Percentiles rank a stretch among this genome's conserved stretches.
phyloP scores from a whole-genome alignment of 805 yeast genomes.

The Saturnispora galanensis region DNA sequence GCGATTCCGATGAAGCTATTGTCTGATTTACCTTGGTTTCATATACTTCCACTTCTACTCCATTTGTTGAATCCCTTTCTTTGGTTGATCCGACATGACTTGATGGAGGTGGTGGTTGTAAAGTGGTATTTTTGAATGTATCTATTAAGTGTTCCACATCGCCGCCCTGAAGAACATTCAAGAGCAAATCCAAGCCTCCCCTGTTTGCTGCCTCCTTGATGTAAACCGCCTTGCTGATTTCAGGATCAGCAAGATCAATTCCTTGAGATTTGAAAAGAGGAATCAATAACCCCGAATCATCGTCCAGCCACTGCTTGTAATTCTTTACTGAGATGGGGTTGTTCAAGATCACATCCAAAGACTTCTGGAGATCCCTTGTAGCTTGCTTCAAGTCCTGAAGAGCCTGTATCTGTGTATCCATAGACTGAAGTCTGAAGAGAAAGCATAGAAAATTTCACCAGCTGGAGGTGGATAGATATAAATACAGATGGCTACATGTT shows the following conservation, averaged over 20 bases:
- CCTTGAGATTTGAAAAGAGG: conserved; percentile 22
- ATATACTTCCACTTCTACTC: conserved; percentile 6
- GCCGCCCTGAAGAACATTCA: conserved; percentile 37
- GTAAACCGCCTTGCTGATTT: conserved; percentile 48
- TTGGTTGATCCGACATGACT: no score
- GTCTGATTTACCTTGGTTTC: background rate
- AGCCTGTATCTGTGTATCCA: background rate
- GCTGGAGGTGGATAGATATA: no score
- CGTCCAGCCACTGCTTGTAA: conserved; percentile 11
- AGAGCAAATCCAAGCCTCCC: conserved; percentile 41
- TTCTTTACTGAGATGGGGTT: conserved; percentile 10
- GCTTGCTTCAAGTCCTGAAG: conserved; percentile 9
- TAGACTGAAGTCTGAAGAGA: background rate
- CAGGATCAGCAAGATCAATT: conserved; percentile 35
- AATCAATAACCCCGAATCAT: conserved; percentile 17
- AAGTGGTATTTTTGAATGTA: no score
- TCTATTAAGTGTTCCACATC: conserved; percentile 8
- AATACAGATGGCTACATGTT: no score
- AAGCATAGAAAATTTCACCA: background rate
- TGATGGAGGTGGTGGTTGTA: no score
- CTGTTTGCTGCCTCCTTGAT: conserved; percentile 43
- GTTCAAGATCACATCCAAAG: conserved; percentile 7
- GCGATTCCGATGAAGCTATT: background rate
- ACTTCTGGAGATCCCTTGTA: background rate
- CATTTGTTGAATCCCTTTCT: no score